A percentile compares a stretch with the other conserved stretches of the same genome.
phyloP scores from a whole-genome alignment of 2,329 filamentous ascomycete species.

The Fusarium tricinctum region DNA sequence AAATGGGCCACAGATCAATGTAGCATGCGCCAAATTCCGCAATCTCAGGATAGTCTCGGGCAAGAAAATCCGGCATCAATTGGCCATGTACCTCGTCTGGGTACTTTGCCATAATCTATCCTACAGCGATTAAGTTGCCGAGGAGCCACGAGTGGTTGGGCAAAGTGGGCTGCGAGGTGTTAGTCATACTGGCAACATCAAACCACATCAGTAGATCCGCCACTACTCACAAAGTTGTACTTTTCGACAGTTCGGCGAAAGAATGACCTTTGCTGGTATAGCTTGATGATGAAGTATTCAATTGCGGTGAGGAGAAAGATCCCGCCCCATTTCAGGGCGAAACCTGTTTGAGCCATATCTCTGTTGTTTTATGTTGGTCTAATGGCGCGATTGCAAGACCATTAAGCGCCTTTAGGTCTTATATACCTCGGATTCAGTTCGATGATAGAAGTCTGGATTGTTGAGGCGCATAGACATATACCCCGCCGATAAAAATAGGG shows the following conservation, averaged over 20 bases:
- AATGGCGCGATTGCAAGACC: not conserved
- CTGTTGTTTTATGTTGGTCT: not conserved
- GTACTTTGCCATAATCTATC: constrained; percentile 5
- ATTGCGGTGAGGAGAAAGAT: not conserved
- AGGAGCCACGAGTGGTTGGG: constrained; percentile 7
- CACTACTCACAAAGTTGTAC: constrained; percentile 7
- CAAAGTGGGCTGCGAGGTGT: not conserved
- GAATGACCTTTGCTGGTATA: constrained; percentile 5
- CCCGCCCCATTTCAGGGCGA: not conserved
- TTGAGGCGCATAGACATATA: not conserved
- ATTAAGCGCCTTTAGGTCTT: not conserved
- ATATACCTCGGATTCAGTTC: not conserved
- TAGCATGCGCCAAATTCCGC: not conserved
- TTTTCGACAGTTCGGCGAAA: not conserved
- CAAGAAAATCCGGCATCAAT: constrained; percentile 8
- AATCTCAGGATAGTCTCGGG: not conserved
- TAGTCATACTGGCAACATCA: not conserved
- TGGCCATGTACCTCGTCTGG: constrained; percentile 2
- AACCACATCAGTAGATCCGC: rapidly evolving
- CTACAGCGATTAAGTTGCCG: constrained; percentile 1
- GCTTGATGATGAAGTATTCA: not conserved
- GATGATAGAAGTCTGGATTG: not conserved
- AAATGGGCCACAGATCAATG: constrained; percentile 13
- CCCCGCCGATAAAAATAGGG: not conserved
- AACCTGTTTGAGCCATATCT: not conserved